Evolutionary conservation across 2,329 filamentous ascomycete genomes (phyloP).

Genomic region (Cladosporium phlei): DNA sequence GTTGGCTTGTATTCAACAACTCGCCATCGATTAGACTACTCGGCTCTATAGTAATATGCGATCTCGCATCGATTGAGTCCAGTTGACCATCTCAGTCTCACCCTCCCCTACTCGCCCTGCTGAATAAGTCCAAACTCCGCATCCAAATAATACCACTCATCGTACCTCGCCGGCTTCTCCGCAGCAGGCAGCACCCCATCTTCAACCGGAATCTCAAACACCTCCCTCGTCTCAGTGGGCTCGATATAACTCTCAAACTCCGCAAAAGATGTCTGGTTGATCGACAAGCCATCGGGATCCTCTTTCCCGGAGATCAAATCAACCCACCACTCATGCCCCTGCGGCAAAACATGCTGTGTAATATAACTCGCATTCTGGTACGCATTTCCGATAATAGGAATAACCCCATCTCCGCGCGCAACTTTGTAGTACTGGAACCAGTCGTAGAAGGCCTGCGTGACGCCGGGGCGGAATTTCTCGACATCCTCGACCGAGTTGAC

Average conservation of each 20-base stretch:
- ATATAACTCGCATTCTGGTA: constrained; percentile 99
- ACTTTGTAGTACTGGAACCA: constrained; percentile 99
- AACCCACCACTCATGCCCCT: constrained; percentile 97
- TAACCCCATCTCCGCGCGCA: constrained; percentile 99
- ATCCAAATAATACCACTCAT: constrained; percentile 14
- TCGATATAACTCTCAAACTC: constrained; percentile 11
- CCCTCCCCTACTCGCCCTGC: not conserved
- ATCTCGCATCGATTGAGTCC: too few relatives aligned
- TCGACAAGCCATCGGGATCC: constrained; percentile 2
- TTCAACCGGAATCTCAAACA: constrained; percentile 11
- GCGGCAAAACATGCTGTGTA: constrained; percentile 88
- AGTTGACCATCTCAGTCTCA: too few relatives aligned
- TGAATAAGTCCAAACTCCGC: constrained; percentile 16
- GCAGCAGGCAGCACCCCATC: constrained; percentile 6
- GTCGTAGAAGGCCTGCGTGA: constrained; percentile 96
- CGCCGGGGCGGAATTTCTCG: constrained; percentile 93
- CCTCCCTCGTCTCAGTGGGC: constrained; percentile 2
- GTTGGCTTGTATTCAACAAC: too few relatives aligned
- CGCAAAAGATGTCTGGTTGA: constrained; percentile 34
- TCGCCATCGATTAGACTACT: too few relatives aligned
- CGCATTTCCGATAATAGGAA: constrained; percentile 99
- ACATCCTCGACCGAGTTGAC: constrained; percentile 99
- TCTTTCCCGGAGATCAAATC: constrained; percentile 84
- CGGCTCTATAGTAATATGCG: too few relatives aligned
- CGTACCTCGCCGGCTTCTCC: constrained; percentile 7